Conservation (phyloP, 2,329 filamentous ascomycete species). For the Coniochaeta sp. region DNA sequence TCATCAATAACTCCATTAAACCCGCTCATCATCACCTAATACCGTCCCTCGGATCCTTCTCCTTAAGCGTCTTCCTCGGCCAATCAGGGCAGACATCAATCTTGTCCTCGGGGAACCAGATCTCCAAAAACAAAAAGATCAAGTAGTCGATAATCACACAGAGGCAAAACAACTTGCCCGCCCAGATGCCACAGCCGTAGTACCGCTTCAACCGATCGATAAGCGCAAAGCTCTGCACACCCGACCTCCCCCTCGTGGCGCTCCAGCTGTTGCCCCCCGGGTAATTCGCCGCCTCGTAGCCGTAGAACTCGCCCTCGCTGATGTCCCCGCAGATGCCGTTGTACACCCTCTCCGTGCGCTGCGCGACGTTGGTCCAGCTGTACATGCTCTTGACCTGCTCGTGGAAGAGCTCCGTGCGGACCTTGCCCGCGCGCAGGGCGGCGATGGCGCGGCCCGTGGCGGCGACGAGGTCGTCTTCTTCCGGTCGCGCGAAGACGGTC, state of each 20-base stretch:
- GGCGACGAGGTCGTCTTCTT: conserved; percentile 88
- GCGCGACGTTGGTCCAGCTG: conserved; percentile 93
- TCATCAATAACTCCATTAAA: too few species aligned
- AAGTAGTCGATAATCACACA: conserved; percentile 93
- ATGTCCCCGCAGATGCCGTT: conserved; percentile 86
- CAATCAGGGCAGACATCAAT: conserved; percentile 90
- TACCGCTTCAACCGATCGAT: conserved; percentile 95
- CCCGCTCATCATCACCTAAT: too few species aligned
- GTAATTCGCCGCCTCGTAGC: conserved; percentile 60
- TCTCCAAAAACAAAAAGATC: conserved; percentile 80
- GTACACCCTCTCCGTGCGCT: conserved; percentile 91
- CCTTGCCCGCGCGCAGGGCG: conserved; percentile 74
- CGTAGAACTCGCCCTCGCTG: conserved; percentile 81
- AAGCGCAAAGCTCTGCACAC: conserved; percentile 79
- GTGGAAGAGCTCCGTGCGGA: conserved; percentile 90
- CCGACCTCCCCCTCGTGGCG: conserved; percentile 59
- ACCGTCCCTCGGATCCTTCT: conserved; percentile 20
- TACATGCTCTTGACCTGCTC: conserved; percentile 98
- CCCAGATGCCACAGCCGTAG: conserved; percentile 97
- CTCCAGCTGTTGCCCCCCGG: conserved; percentile 53
- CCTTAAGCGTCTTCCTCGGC: conserved; percentile 63
- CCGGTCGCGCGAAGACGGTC: conserved; percentile 94
- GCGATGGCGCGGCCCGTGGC: conserved; percentile 87
- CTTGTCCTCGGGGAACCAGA: conserved; percentile 73
- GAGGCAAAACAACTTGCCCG: conserved; percentile 92